Evolutionary conservation across 1,139 yeast species (phyloP), one percentile per base, ranked within the genome.

Genomic region (Fermentozyma sake): DNA sequence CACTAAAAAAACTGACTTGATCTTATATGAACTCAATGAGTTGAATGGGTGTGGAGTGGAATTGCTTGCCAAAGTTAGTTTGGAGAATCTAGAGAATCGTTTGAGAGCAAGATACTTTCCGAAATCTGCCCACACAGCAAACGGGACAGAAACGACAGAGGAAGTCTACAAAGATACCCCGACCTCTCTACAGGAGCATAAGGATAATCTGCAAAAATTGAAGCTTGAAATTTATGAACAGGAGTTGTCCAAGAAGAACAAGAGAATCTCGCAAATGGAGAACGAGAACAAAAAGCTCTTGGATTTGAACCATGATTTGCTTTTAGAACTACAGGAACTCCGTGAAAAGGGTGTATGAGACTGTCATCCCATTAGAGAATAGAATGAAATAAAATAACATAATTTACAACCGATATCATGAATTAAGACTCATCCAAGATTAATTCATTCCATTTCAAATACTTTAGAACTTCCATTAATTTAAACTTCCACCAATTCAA

Each of bases 251-350:
- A 49, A 44, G 33, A 52, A 47, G 34, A 48, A 48, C 24, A 39
- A 46, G 21, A 44, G 48, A 24, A 39, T 59, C 24, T 54, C 54
- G 6, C 46, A 41, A 13, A 39, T 61, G 26, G 41, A 42, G 26
- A 37, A 33, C 3, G 67, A 61, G 33, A 58, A 59, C 34, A 57
- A 53, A 33, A 37, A 51, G 25, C 40, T 61, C 16, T 46, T 60
- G 33, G 63, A 59, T 20, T 46, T 60, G 38, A 61, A 61, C 37
- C 64, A 55, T 29, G 52, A 51, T 16, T 39, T 61, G 24, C 35
- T 60, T 4, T 18, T 18, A 12, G 26, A 17, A 12, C 16, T 17
- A 6, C 20, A 24, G 20, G 17, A 17, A 15, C n/a, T 22, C 8
- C 15, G 24, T 10, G 16, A 16, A 16, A 16, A 22, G 24, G 9